Conservation (phyloP, 2,329 filamentous ascomycete genomes). For the Botrytis aclada region DNA sequence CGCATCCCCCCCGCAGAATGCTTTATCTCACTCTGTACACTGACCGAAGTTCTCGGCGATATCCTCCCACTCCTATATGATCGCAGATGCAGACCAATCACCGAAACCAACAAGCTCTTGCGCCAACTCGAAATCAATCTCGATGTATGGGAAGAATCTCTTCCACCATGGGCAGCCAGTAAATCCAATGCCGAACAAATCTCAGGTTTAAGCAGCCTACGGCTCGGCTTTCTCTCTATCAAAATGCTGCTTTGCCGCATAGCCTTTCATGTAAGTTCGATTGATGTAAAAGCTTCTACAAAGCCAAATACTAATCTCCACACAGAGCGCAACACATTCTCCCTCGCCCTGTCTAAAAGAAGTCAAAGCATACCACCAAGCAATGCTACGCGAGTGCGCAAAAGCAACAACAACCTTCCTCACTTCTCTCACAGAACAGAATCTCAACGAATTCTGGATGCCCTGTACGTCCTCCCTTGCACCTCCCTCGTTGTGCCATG, state of each 20-base stretch:
- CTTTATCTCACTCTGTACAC: neutral
- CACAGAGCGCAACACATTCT: neutral
- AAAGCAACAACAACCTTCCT: constrained; percentile 28
- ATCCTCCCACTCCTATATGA: neutral
- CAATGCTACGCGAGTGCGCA: constrained; percentile 31
- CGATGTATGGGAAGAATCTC: neutral
- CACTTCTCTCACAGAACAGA: neutral
- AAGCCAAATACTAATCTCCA: neutral
- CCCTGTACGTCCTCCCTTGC: neutral
- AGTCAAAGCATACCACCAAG: constrained; percentile 22
- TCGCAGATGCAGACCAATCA: neutral
- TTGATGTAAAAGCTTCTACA: neutral
- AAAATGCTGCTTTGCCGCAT: constrained; percentile 2
- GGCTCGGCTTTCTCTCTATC: neutral
- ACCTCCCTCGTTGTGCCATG: neutral
- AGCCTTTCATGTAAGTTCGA: neutral
- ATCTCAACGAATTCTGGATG: constrained; percentile 9
- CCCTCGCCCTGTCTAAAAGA: constrained; percentile 20
- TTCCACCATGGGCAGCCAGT: neutral
- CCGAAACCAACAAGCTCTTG: neutral
- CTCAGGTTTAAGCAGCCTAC: neutral
- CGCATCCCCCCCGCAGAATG: neutral
- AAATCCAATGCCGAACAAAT: neutral
- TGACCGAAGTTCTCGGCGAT: neutral
- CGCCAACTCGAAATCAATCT: neutral